Evolutionary conservation across 1,284 basidiomycete genomes (phyloP), one percentile per base, ranked within the genome.

Genomic region (Erythrobasidium hasegawianum): DNA sequence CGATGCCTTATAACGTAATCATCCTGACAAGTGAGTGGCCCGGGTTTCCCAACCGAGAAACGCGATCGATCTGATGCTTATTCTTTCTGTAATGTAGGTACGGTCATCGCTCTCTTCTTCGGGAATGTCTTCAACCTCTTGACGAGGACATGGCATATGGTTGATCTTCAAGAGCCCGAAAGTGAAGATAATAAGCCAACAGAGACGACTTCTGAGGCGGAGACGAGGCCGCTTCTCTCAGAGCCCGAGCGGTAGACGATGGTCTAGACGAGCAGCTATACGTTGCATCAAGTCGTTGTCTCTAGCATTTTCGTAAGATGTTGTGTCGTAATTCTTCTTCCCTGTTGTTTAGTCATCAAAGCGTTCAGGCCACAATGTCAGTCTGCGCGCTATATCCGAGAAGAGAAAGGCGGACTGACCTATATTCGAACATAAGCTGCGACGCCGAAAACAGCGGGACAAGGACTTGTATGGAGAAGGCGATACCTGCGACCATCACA

Each of bases 1-100:
- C 89, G 75, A 97, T 98, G 93, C 94, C 95, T 11, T 98, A 97
- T 80, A 99, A 97, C 78, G 94, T 97, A 69, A 97, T 97, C 77
- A 95, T 96, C 74, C 88, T 97, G 81, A 92, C 86, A 64, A 90
- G 87, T 68, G 59, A 55, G 38, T 40, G n/a, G 27, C 39, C 39
- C 47, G 29, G 8, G 43, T 41, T 29, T 40, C 11, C 24, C 2
- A 24, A 16, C 2, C 22, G 8, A 10, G 40, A 22, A n/a, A n/a
- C n/a, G n/a, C n/a, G n/a, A 45, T 16, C 11, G 41, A 20, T n/a
- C n/a, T 39, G 7, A n/a, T 18, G 5, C 55, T 57, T 20, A 45
- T 22, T 45, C 50, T 22, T 45, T n/a, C 5, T 47, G 43, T 22
- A 2, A 22, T n/a, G n/a, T 24, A 65, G 62, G 62, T 38, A 65